Conservation (phyloP, 2,329 filamentous ascomycete genomes). For the Akanthomyces lecanii region DNA sequence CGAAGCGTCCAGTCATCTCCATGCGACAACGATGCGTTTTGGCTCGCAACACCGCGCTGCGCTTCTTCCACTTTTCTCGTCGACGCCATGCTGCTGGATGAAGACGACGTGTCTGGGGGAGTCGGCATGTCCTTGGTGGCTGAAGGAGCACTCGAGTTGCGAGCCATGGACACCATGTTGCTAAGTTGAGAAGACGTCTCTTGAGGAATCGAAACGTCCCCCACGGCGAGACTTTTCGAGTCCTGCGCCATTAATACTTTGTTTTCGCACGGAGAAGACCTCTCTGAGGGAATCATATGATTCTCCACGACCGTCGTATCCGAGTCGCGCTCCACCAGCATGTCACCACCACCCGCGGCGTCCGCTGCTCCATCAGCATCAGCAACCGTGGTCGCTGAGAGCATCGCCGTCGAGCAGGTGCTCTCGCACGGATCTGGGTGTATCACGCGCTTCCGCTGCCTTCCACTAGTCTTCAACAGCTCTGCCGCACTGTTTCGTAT, state of each 20-base stretch:
- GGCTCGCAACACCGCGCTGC: not conserved
- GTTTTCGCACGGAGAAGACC: not conserved
- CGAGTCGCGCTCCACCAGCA: not conserved
- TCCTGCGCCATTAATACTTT: too few relatives aligned
- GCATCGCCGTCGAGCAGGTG: not conserved
- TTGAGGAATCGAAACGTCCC: too few relatives aligned
- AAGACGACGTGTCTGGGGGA: not conserved
- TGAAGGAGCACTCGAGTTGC: not conserved
- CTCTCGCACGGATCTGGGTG: slow-evolving; percentile 3
- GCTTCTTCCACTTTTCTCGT: not conserved
- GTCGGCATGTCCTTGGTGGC: not conserved
- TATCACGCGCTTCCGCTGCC: too few relatives aligned
- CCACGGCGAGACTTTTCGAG: too few relatives aligned
- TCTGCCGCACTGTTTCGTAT: not conserved
- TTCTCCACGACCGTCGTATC: not conserved
- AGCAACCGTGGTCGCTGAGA: not conserved
- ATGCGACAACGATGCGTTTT: too few relatives aligned
- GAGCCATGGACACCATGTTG: not conserved
- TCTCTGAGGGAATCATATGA: not conserved
- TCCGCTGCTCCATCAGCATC: not conserved
- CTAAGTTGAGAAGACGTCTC: too few relatives aligned
- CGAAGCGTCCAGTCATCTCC: not conserved
- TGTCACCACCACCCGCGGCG: not conserved
- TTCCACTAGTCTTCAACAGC: not conserved
- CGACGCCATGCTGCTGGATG: not conserved